A percentile compares a stretch with the other conserved stretches of the same genome.
phyloP scores from a whole-genome alignment of 768 basidiomycete genomes.

The Tricholoma terreum region DNA sequence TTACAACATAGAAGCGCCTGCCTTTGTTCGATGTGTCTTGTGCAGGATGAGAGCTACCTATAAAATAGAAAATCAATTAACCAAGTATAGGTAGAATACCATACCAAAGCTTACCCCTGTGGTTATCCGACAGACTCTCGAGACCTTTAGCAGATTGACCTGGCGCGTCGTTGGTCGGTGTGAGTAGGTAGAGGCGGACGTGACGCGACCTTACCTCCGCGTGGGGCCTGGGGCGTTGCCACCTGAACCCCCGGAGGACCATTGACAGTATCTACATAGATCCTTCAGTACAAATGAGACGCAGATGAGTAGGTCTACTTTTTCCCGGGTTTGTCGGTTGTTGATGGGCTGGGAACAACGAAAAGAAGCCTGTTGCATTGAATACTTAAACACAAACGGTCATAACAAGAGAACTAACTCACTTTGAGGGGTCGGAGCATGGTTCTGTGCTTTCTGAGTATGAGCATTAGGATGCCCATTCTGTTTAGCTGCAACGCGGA shows the following conservation, averaged over 20 bases:
- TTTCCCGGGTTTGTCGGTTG: neutral
- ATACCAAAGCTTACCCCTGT: neutral
- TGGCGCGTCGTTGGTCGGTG: neutral
- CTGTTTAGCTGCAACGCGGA: neutral
- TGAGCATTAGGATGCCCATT: neutral
- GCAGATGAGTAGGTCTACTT: neutral
- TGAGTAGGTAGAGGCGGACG: neutral
- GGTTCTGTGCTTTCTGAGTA: neutral
- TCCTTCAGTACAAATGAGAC: neutral
- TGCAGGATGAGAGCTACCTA: neutral
- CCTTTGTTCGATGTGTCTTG: neutral
- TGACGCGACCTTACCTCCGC: neutral
- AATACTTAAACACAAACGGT: neutral
- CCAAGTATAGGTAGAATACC: neutral
- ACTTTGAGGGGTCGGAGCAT: neutral
- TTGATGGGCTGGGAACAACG: neutral
- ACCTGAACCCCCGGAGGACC: neutral
- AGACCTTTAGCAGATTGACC: neutral
- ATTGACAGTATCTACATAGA: neutral
- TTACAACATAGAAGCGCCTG: neutral
- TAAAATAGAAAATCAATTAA: neutral
- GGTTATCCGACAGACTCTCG: neutral
- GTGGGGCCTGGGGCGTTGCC: neutral
- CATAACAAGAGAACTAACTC: neutral
- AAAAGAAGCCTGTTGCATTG: neutral